Conservation (phyloP, 2,329 filamentous ascomycete species). For the Biscogniauxia marginata region DNA sequence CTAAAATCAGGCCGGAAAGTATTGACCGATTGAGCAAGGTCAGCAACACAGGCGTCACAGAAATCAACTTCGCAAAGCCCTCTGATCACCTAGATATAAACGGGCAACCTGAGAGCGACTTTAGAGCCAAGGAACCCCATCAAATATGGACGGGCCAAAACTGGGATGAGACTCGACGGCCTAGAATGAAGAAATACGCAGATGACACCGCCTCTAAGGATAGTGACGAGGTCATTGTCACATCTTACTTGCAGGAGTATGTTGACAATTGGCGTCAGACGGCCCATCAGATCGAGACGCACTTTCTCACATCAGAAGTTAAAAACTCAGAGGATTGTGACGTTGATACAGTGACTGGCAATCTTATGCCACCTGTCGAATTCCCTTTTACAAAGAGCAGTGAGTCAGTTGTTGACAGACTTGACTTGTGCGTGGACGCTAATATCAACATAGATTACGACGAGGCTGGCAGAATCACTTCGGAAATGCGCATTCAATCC, state of each 20-base stretch:
- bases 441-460: neutral
- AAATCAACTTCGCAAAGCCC: neutral
- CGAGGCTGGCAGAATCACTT: neutral
- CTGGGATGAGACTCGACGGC: neutral
- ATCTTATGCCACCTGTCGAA: slow-evolving; percentile 32
- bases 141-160: neutral
- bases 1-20: neutral
- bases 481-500: neutral
- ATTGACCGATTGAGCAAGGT: neutral
- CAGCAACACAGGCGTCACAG: neutral
- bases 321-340: slow-evolving; percentile 33
- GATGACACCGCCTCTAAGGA: neutral
- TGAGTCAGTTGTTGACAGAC: slow-evolving; percentile 12
- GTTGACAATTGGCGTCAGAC: slow-evolving; percentile 18
- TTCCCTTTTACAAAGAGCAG: slow-evolving; percentile 32
- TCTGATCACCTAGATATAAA: neutral
- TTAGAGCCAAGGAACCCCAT: neutral
- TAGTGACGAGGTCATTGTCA: neutral
- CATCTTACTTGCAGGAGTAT: slow-evolving; percentile 6
- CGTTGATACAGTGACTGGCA: slow-evolving; percentile 38
- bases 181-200: neutral
- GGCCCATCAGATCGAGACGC: slow-evolving; percentile 8
- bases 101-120: slow-evolving; percentile 1
- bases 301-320: slow-evolving; percentile 34
- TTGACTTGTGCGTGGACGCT: neutral